Evolutionary conservation across 1,284 basidiomycete genomes (phyloP).

Genomic region (Phlebopus sp.): DNA sequence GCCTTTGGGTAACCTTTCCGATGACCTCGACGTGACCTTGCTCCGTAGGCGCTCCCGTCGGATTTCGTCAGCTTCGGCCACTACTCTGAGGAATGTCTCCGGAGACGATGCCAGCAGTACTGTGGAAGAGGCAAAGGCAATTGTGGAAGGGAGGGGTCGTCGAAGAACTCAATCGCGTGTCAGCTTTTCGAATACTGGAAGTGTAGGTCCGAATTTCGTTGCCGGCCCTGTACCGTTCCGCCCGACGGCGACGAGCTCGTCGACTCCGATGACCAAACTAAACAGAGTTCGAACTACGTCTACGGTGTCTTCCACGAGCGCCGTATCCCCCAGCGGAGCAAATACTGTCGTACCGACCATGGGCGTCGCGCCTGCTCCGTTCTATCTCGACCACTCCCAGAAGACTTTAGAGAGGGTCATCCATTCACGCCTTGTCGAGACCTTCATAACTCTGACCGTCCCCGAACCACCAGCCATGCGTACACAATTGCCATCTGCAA

Average conservation of each 20-base stretch:
- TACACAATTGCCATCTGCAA: conserved; percentile 16
- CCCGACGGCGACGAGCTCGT: conserved; percentile 12
- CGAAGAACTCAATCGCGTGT: conserved; percentile 39
- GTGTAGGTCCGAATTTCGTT: conserved; percentile 22
- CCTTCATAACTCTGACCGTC: conserved; percentile 62
- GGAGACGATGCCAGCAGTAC: conserved; percentile 42
- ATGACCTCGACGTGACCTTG: conserved; percentile 67
- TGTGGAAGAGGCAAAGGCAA: conserved; percentile 27
- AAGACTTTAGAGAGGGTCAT: conserved; percentile 65
- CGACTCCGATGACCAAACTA: conserved; percentile 34
- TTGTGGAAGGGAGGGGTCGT: conserved; percentile 36
- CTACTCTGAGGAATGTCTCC: conserved; percentile 45
- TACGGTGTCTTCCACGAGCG: conserved; percentile 39
- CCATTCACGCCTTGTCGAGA: conserved; percentile 73
- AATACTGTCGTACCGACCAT: conserved; percentile 1
- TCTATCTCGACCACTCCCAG: conserved; percentile 61
- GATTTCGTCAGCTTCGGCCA: conserved; percentile 57
- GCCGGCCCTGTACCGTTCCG: conserved; percentile 22
- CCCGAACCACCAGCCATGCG: conserved; percentile 19
- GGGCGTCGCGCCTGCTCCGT: conserved; percentile 16
- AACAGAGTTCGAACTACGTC: conserved; percentile 50
- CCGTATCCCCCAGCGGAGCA: conserved; percentile 13
- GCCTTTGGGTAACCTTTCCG: conserved; percentile 52
- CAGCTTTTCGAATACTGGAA: conserved; percentile 34
- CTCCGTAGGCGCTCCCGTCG: conserved; percentile 57